A percentile compares a stretch with the other conserved stretches of the same genome.
Evolutionary conservation across 805 yeast genomes (phyloP).

Genomic region (Myxozyma lipomycoides): DNA sequence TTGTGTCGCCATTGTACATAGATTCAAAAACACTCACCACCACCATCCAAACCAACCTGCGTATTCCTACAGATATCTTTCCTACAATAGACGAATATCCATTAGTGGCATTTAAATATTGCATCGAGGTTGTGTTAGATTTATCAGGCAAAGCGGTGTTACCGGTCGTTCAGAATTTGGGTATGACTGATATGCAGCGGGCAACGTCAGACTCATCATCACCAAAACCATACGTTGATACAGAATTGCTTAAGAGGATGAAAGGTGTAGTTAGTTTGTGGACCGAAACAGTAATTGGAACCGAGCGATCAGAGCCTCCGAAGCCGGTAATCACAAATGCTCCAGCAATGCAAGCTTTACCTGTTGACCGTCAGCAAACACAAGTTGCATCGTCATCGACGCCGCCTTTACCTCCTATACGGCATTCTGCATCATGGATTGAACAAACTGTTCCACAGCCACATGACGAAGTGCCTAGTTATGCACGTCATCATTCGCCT

Average conservation of each 20-base stretch:
- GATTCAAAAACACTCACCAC: conserved; percentile 60
- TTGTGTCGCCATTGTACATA: conserved; percentile 70
- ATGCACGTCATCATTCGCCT: not conserved
- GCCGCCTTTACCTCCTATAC: not conserved
- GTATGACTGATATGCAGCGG: conserved; percentile 18
- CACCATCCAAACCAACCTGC: conserved; percentile 57
- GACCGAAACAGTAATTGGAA: conserved; percentile 76
- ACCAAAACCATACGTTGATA: conserved; percentile 54
- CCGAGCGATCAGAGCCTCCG: conserved; percentile 46
- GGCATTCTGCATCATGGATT: not conserved
- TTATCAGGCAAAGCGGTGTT: conserved; percentile 57
- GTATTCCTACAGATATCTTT: conserved; percentile 79
- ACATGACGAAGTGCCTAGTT: not conserved
- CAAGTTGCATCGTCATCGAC: not conserved
- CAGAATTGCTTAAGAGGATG: conserved; percentile 70
- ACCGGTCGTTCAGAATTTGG: conserved; percentile 33
- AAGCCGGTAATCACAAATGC: conserved; percentile 27
- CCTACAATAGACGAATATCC: conserved; percentile 75
- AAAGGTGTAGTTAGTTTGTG: conserved; percentile 78
- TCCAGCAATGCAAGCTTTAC: conserved; percentile 5
- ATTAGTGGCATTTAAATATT: conserved; percentile 75
- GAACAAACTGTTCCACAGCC: not conserved
- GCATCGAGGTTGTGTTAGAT: conserved; percentile 78
- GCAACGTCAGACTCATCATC: conserved; percentile 23
- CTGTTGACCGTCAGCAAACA: not conserved